Conservation (phyloP, 139 green algal species). For the Micractinium conductrix region DNA sequence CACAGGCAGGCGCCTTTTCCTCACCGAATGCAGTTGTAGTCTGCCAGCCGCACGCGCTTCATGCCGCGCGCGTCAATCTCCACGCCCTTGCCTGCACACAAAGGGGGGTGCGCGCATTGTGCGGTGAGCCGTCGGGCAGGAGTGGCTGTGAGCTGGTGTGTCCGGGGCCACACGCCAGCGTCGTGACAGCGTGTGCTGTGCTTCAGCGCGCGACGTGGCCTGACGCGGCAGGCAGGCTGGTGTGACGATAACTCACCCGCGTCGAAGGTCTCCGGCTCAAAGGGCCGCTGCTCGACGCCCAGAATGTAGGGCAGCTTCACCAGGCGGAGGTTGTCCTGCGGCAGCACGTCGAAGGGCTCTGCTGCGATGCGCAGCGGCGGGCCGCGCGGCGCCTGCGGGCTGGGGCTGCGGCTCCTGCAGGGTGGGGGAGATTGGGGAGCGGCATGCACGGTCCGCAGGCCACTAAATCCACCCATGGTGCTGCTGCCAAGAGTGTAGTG, state of each 20-base stretch:
- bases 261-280: constrained; percentile 66
- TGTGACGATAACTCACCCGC: too few species aligned
- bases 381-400: neutral
- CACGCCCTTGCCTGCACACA: constrained; percentile 15
- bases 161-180: too few species aligned
- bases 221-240: too few species aligned
- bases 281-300: constrained; percentile 66
- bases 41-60: constrained; percentile 40
- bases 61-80: constrained; percentile 30
- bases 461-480: neutral
- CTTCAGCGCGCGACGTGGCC: too few species aligned
- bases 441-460: neutral
- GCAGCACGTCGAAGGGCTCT: constrained; percentile 44
- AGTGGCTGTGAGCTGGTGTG: too few species aligned
- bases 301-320: constrained; percentile 74
- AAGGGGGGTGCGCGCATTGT: too few species aligned
- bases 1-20: too few species aligned
- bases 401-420: constrained; percentile 18
- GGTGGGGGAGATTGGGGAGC: neutral
- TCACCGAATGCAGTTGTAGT: constrained; percentile 58
- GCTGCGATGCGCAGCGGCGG: constrained; percentile 50
- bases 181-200: too few species aligned
- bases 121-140: too few species aligned
- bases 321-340: constrained; percentile 37
- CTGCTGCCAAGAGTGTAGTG: neutral